These are phyloP conservation scores for Raphanus raphanistrum DNA, from an alignment of 345 rosid species.

Conservation along the genomic window DNA sequence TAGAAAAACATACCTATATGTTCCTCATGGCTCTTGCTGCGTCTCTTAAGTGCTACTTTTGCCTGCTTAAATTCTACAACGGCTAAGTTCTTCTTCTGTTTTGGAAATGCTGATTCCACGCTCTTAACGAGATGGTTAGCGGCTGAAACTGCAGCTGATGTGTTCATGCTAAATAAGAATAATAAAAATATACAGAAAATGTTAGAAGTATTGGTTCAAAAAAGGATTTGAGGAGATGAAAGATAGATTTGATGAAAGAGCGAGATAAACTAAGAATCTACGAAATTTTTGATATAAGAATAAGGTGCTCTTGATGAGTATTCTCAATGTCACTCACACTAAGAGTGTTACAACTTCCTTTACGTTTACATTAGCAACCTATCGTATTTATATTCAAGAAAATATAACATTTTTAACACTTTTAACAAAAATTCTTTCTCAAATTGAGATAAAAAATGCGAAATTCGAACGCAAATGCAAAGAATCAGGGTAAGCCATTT, in stretches of 20 bases:
- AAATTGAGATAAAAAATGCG: neutral
- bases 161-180: conserved; percentile 52
- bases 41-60: conserved; percentile 66
- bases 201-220: neutral
- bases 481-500: neutral
- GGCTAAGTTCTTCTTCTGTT: conserved; percentile 79
- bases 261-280: neutral
- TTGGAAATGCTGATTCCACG: conserved; percentile 67
- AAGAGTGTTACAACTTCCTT: too few species aligned
- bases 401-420: neutral
- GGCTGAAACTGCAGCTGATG: conserved; percentile 61
- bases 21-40: conserved; percentile 47
- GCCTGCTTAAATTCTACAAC: conserved; percentile 72
- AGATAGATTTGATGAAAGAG: neutral
- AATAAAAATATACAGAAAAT: neutral
- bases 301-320: neutral
- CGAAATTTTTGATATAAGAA: neutral
- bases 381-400: neutral
- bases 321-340: neutral
- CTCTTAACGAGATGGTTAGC: conserved; percentile 65
- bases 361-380: too few species aligned
- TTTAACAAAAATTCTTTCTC: neutral
- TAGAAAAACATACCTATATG: conserved; percentile 41
- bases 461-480: neutral
- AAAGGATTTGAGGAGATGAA: neutral